A percentile compares a stretch with the other conserved stretches of the same genome.
phyloP scores from a whole-genome alignment of 306 rosid species.

The Abrus precatorius region DNA sequence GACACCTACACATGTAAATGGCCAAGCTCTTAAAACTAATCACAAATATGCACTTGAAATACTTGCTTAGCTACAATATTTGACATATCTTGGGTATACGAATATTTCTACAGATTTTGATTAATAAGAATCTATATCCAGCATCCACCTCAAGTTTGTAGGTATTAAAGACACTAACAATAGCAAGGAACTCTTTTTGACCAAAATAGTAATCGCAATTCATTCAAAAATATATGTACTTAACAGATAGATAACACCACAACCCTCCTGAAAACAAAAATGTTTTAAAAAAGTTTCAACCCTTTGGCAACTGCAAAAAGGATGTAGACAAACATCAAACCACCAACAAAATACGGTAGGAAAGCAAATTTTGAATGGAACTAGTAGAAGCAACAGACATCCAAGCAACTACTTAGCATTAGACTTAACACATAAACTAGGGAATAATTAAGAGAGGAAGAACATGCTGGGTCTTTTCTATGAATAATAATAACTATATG shows the following conservation, averaged over 20 bases:
- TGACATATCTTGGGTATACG: not conserved
- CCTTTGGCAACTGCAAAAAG: not conserved
- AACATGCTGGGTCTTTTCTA: not conserved
- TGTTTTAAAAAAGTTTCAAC: conserved; percentile 11
- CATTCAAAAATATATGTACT: conserved; percentile 5
- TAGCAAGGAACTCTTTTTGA: not conserved
- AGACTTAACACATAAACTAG: not conserved
- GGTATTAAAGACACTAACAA: not conserved
- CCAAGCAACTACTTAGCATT: not conserved
- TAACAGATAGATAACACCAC: not conserved
- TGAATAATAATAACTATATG: conserved; percentile 7
- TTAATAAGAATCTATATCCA: conserved; percentile 20
- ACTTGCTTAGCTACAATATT: conserved; percentile 23
- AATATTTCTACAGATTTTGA: conserved; percentile 8
- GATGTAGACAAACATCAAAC: conserved; percentile 8
- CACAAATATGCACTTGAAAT: conserved; percentile 6
- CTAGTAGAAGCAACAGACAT: conserved; percentile 12
- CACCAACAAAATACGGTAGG: not conserved
- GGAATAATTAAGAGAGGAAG: conserved; percentile 5
- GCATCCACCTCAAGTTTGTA: conserved; percentile 1
- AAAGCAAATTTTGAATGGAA: conserved; percentile 8
- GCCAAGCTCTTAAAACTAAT: conserved; percentile 30
- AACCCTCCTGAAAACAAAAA: conserved; percentile 10
- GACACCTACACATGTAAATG: not conserved
- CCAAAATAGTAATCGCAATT: not conserved